Conservation (phyloP, 73 alveolate species). For the Paramecium primaurelia region DNA sequence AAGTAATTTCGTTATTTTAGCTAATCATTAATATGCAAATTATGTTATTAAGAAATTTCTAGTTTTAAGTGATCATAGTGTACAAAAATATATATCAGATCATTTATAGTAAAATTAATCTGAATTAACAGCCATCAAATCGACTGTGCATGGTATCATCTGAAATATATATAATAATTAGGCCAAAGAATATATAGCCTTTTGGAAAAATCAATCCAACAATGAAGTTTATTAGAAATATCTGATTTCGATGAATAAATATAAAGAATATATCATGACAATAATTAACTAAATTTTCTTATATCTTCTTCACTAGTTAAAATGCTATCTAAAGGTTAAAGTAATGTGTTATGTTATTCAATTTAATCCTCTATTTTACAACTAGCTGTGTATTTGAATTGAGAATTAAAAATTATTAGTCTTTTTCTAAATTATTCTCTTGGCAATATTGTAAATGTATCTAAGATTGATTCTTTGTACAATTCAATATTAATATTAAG, state of each 20-base stretch:
- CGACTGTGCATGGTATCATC: slow-evolving; percentile 31
- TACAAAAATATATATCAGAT: neutral
- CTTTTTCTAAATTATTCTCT: slow-evolving; percentile 87
- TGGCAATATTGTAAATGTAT: slow-evolving; percentile 79
- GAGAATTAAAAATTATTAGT: slow-evolving; percentile 59
- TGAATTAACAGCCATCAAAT: neutral
- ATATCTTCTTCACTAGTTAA: neutral
- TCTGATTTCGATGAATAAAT: neutral
- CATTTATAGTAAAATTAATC: neutral
- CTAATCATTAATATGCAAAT: slow-evolving; percentile 3
- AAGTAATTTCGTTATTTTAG: slow-evolving; percentile 7
- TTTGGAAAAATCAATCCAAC: neutral
- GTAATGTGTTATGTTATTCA: neutral
- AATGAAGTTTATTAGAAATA: neutral
- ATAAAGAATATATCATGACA: neutral
- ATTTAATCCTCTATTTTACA: neutral
- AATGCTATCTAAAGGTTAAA: neutral
- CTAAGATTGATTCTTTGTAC: neutral
- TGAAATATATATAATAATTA: neutral
- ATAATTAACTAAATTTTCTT: neutral
- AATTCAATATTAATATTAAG: neutral
- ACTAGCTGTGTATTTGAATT: neutral
- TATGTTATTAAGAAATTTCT: slow-evolving; percentile 19
- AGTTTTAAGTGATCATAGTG: neutral
- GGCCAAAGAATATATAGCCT: slow-evolving; percentile 19